Percentiles rank a stretch among this genome's conserved stretches.
Evolutionary conservation across 2,329 filamentous ascomycete genomes (phyloP).

Genomic region (Lachnellula willkommii): DNA sequence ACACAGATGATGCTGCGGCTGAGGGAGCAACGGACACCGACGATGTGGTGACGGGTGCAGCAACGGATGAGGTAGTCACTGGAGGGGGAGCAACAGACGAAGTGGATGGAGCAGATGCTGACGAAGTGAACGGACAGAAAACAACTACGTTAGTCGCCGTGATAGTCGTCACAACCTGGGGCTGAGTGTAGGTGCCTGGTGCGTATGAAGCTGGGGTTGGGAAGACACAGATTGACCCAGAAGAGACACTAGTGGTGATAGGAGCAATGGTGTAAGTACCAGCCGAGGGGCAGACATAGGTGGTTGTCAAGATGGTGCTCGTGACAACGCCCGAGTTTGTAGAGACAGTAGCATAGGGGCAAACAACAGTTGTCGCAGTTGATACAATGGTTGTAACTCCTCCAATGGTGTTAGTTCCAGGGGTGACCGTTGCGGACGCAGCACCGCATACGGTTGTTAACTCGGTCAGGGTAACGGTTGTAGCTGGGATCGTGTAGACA

Average conservation of each 20-base stretch:
- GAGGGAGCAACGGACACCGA: conserved; percentile 32
- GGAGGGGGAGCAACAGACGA: conserved; percentile 34
- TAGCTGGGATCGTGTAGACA: conserved; percentile 70
- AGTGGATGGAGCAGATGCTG: conserved; percentile 30
- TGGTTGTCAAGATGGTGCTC: conserved; percentile 63
- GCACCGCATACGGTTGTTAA: conserved; percentile 63
- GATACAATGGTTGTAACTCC: conserved; percentile 68
- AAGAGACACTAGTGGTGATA: conserved; percentile 54
- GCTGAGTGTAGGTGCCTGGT: conserved; percentile 69
- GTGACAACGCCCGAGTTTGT: conserved; percentile 56
- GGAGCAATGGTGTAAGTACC: conserved; percentile 73
- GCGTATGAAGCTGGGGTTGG: conserved; percentile 59
- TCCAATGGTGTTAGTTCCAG: conserved; percentile 64
- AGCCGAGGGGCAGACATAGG: conserved; percentile 66
- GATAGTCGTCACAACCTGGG: conserved; percentile 61
- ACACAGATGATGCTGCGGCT: too few relatives aligned
- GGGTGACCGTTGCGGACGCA: conserved; percentile 54
- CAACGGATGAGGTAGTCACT: conserved; percentile 1
- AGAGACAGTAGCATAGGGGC: conserved; percentile 62
- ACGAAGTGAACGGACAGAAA: conserved; percentile 62
- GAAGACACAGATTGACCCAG: conserved; percentile 54
- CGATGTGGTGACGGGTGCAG: conserved; percentile 14
- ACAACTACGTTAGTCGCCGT: conserved; percentile 63
- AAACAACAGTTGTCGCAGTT: conserved; percentile 61
- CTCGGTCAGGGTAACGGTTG: conserved; percentile 61